A percentile compares a stretch with the other conserved stretches of the same genome.
These are phyloP conservation scores for Microthlaspi erraticum DNA, from an alignment of 345 rosid species.

Conservation along the genomic window DNA sequence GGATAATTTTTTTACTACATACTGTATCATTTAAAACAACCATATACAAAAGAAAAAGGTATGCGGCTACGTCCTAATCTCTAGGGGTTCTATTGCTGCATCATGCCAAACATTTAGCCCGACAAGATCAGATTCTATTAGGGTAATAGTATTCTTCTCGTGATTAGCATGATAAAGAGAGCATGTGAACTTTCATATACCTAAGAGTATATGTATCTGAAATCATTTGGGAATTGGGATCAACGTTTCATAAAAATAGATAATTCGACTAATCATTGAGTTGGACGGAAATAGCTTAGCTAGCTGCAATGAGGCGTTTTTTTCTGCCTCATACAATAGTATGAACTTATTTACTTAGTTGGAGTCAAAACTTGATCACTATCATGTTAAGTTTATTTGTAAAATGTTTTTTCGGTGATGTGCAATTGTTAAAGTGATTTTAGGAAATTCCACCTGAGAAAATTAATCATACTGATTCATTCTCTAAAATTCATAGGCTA, in stretches of 20 bases:
- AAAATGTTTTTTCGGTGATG: too few species aligned
- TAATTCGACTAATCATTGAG: conserved; percentile 22
- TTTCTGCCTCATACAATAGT: conserved; percentile 5
- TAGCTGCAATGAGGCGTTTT: conserved; percentile 13
- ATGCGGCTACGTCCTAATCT: conserved; percentile 6
- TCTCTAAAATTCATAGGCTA: neutral
- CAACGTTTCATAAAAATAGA: neutral
- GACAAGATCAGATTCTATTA: conserved; percentile 36
- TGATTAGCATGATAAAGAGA: conserved; percentile 32
- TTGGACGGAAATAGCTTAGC: conserved; percentile 6
- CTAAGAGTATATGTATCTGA: conserved; percentile 27
- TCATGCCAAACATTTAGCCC: conserved; percentile 34
- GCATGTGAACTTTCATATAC: neutral
- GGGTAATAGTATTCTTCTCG: conserved; percentile 32
- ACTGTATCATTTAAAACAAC: too few species aligned
- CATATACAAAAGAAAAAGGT: neutral
- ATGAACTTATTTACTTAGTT: neutral
- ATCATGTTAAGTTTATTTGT: neutral
- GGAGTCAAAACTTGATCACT: neutral
- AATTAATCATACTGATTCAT: too few species aligned
- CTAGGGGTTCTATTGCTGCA: conserved; percentile 20
- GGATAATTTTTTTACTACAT: too few species aligned
- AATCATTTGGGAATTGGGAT: neutral
- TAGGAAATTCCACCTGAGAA: too few species aligned
- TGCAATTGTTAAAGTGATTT: too few species aligned